Evolutionary conservation across 2,329 filamentous ascomycete genomes (phyloP), one percentile per base, ranked within the genome.

Genomic region (Cladobotryum mycophilum): DNA sequence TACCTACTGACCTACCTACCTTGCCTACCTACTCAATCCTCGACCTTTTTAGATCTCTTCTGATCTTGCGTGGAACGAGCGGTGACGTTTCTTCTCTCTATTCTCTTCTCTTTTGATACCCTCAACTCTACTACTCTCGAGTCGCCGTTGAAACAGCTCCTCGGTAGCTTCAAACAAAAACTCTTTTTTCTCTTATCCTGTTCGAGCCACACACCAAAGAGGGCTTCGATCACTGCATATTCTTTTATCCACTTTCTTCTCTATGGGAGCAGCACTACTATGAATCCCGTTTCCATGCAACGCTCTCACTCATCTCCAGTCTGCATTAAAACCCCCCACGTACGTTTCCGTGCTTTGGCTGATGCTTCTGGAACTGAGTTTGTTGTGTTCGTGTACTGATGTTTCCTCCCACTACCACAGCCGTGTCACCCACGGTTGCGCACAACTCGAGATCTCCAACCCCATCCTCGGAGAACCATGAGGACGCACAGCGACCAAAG

Each of bases 231-330:
- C 25, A 30, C 8, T 30, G 25, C 25, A 30, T 30, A 30, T 30
- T 30, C 25, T 14, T 42, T 30, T 18, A 13, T 12, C 14, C 15
- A 36, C 14, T 15, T 15, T 12, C 33, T 33, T 48, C 52, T 66
- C 62, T 63, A 76, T 75, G 73, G 70, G 67, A 67, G 68, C 74
- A n/a, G 36, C 17, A 17, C 36, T 17, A 76, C 66, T 68, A 81
- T 81, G 76, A 77, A 38, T 17, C 14, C 14, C 14, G 17, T 79
- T 65, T 76, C 78, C 68, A 80, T 81, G 78, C 77, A 82, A 70
- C 76, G 76, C 61, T 81, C 79, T 56, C 71, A 78, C 56, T 84
- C 82, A 58, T 83, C 81, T 67, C 78, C 80, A 60, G 79, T 80
- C 68, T 76, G 76, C 70, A 72, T 76, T 58, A 73, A 76, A 62